Evolutionary conservation across 2,329 filamentous ascomycete genomes (phyloP).

Genomic region (Neofusicoccum sp.): DNA sequence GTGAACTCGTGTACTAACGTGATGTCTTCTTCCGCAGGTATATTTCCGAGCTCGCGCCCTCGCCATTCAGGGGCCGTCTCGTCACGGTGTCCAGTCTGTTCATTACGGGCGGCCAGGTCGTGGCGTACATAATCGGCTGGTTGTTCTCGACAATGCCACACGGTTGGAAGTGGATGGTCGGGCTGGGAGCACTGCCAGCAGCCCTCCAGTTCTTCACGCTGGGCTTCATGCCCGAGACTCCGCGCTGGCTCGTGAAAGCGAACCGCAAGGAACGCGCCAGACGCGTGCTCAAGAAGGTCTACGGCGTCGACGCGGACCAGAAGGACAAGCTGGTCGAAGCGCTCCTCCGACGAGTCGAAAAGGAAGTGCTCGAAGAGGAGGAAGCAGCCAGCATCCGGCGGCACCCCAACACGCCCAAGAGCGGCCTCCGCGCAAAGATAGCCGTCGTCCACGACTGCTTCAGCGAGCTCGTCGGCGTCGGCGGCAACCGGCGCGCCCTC

Average conservation of each 20-base stretch:
- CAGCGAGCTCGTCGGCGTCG: conserved; percentile 45
- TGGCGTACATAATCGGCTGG: conserved; percentile 71
- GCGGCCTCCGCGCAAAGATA: conserved; percentile 35
- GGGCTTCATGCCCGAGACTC: conserved; percentile 80
- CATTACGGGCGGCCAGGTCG: conserved; percentile 84
- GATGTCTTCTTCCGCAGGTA: conserved; percentile 50
- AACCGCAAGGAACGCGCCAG: conserved; percentile 65
- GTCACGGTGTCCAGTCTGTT: conserved; percentile 83
- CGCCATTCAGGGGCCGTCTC: conserved; percentile 73
- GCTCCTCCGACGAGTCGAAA: conserved; percentile 70
- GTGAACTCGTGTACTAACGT: conserved; percentile 1
- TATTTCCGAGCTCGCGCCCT: conserved; percentile 82
- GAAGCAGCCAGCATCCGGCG: conserved; percentile 48
- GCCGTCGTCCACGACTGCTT: conserved; percentile 59
- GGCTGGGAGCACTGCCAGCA: conserved; percentile 78
- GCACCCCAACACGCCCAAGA: conserved; percentile 34
- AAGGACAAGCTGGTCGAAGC: conserved; percentile 52
- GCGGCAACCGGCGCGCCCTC: conserved; percentile 70
- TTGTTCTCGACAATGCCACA: conserved; percentile 60
- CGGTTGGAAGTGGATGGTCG: conserved; percentile 92
- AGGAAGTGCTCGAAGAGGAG: conserved; percentile 72
- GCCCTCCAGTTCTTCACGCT: conserved; percentile 70
- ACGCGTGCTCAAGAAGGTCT: conserved; percentile 65
- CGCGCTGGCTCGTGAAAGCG: conserved; percentile 79
- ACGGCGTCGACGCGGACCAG: conserved; percentile 45